These are phyloP conservation scores for Aspergillus sp. DNA, from an alignment of 2,329 filamentous ascomycete genomes.

Conservation along the genomic window DNA sequence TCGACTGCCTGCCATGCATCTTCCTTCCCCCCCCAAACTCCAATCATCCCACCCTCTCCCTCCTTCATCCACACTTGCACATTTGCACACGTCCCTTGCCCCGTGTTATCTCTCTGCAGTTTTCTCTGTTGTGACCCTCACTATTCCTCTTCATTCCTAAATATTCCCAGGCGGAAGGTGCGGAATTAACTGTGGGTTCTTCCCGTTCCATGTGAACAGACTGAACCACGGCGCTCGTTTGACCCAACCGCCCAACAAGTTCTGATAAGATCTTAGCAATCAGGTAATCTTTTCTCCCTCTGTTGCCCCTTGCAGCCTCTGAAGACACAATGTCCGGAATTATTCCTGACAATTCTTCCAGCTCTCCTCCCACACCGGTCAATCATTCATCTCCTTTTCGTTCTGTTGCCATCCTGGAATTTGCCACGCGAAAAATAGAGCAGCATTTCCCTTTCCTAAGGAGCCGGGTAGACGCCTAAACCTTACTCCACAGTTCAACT, in stretches of 20 bases:
- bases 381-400: neutral
- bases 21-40: neutral
- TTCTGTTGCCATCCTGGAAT: neutral
- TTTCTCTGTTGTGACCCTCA: neutral
- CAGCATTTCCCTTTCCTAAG: neutral
- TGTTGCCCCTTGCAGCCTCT: neutral
- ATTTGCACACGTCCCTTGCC: neutral
- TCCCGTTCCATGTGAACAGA: constrained; percentile 10
- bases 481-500: constrained; percentile 15
- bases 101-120: neutral
- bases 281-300: neutral
- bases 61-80: neutral
- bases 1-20: neutral
- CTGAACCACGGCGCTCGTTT: constrained; percentile 7
- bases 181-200: neutral
- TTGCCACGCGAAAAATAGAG: neutral
- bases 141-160: too few species aligned
- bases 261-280: constrained; percentile 14
- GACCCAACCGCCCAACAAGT: constrained; percentile 15
- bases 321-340: neutral
- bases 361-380: neutral
- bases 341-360: neutral
- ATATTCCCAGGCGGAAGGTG: neutral
- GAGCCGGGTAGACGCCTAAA: neutral
- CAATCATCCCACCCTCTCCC: neutral